Conservation (phyloP, 2,329 filamentous ascomycete species). For the Fusarium odoratissimum region DNA sequence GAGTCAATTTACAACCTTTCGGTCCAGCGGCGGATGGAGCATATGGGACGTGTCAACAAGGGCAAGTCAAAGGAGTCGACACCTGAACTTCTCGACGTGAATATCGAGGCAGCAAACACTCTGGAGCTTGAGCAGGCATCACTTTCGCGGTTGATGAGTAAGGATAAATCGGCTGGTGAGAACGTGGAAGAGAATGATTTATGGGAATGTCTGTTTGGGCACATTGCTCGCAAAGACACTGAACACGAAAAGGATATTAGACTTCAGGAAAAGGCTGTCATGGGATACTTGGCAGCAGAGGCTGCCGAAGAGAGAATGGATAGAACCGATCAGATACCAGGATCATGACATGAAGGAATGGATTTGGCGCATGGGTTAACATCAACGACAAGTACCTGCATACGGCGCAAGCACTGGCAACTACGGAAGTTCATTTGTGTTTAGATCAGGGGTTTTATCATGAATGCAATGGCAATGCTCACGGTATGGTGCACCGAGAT, state of each 20-base stretch:
- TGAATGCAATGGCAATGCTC: neutral
- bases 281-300: constrained; percentile 58
- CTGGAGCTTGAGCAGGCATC: constrained; percentile 81
- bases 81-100: constrained; percentile 65
- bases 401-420: neutral
- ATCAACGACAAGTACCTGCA: neutral
- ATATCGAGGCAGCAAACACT: constrained; percentile 85
- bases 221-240: constrained; percentile 52
- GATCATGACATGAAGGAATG: neutral
- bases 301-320: constrained; percentile 54
- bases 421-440: neutral
- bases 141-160: constrained; percentile 76
- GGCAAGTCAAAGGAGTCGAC: constrained; percentile 55
- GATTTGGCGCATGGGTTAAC: neutral
- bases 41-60: constrained; percentile 67
- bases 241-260: constrained; percentile 41
- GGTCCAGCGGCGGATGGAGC: constrained; percentile 79
- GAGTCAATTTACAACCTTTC: constrained; percentile 91
- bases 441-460: neutral
- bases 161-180: constrained; percentile 79
- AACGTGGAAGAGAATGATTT: constrained; percentile 81
- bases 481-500: neutral
- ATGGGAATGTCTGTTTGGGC: constrained; percentile 89
- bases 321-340: constrained; percentile 2
- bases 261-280: constrained; percentile 51